Evolutionary conservation across 2,329 filamentous ascomycete genomes (phyloP).

Genomic region (Fusarium globosum): DNA sequence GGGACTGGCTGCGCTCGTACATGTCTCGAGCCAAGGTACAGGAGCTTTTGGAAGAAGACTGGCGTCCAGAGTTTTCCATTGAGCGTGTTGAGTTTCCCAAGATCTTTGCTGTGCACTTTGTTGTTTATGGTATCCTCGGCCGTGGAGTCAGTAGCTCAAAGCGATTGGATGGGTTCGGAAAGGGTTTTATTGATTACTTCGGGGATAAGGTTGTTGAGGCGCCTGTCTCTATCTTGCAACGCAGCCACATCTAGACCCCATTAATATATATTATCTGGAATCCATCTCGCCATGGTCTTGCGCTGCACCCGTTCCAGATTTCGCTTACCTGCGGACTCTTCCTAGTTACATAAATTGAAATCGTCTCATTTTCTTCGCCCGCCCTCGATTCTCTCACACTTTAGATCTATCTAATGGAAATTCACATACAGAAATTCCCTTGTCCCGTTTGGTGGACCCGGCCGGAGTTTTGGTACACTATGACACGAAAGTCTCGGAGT

Average conservation of each 20-base stretch:
- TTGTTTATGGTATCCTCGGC: not conserved
- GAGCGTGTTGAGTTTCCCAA: not conserved
- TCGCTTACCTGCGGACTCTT: not conserved
- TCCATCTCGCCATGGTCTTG: not conserved
- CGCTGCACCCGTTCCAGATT: not conserved
- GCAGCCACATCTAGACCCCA: not conserved
- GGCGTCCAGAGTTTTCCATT: not conserved
- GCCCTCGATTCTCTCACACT: no score
- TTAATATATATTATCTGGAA: not conserved
- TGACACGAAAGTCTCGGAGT: not conserved
- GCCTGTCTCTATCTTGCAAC: not conserved
- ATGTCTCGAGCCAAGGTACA: not conserved
- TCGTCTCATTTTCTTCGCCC: not conserved
- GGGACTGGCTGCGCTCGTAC: not conserved
- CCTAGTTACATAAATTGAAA: accelerated
- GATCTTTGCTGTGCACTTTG: not conserved
- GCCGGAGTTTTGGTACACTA: not conserved
- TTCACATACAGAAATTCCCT: no score
- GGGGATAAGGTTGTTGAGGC: not conserved
- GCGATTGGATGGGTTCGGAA: not conserved
- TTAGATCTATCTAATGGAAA: no score
- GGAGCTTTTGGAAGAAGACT: not conserved
- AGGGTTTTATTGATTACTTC: not conserved
- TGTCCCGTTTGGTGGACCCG: no score
- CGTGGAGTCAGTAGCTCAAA: not conserved